These are phyloP conservation scores for Chlamydomonas sp. DNA, from an alignment of 139 green algal genomes.

Conservation along the genomic window DNA sequence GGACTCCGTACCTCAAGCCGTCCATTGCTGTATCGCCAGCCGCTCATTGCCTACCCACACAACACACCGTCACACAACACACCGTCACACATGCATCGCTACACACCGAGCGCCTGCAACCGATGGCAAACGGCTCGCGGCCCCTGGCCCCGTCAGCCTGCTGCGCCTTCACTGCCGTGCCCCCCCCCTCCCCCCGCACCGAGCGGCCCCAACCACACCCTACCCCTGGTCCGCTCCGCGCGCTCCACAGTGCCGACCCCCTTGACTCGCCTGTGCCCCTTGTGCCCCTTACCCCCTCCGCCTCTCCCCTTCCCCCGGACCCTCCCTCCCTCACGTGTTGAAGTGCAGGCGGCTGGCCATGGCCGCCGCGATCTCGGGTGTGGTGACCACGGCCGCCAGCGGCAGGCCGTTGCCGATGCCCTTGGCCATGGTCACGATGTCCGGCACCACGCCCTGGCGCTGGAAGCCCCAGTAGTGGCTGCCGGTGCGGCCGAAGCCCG, in stretches of 20 bases:
- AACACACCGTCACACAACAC: too few relatives aligned
- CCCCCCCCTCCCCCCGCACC: too few relatives aligned
- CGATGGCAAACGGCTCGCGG: too few relatives aligned
- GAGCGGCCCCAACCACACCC: background rate
- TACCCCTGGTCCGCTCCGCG: background rate
- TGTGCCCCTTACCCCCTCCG: background rate
- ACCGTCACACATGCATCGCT: too few relatives aligned
- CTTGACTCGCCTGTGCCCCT: background rate
- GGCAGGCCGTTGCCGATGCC: constrained; percentile 98
- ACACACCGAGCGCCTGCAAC: too few relatives aligned
- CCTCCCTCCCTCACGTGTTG: constrained; percentile 83
- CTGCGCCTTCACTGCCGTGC: too few relatives aligned
- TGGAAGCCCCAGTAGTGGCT: constrained; percentile 97
- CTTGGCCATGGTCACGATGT: constrained; percentile 66
- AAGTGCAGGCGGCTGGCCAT: constrained; percentile 88
- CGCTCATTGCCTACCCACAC: too few relatives aligned
- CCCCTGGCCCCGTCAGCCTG: too few relatives aligned
- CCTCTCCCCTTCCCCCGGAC: background rate
- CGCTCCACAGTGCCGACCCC: background rate
- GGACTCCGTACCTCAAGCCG: too few relatives aligned
- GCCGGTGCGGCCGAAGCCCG: constrained; percentile 96
- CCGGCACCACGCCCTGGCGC: constrained; percentile 84
- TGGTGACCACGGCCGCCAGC: constrained; percentile 96
- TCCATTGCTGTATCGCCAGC: too few relatives aligned
- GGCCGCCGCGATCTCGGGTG: constrained; percentile 84